Conservation (phyloP, 2,329 filamentous ascomycete genomes). For the Penicillium sp. region DNA sequence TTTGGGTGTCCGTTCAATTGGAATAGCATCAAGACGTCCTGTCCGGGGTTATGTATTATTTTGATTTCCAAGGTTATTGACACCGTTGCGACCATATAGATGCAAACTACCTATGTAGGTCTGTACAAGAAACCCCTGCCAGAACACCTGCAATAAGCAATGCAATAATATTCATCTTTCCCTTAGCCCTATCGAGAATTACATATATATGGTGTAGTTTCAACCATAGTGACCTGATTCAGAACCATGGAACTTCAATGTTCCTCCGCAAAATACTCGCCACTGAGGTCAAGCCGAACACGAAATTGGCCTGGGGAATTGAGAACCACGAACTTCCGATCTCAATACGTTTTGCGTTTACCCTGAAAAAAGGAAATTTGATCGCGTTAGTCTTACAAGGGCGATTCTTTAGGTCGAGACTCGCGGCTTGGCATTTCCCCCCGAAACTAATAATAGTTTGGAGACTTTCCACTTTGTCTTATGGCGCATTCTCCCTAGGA, state of each 20-base stretch:
- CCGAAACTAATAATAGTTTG: slow-evolving; percentile 1
- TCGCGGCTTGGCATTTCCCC: slow-evolving; percentile 2
- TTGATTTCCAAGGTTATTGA: too few relatives aligned
- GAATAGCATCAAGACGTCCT: too few relatives aligned
- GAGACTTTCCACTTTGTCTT: background rate
- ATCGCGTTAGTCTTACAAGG: background rate
- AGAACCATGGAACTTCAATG: background rate
- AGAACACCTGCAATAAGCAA: background rate
- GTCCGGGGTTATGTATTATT: too few relatives aligned
- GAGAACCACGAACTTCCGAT: background rate
- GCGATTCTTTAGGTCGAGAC: background rate
- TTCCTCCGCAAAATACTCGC: background rate
- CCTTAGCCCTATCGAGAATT: too few relatives aligned
- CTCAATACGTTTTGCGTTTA: background rate
- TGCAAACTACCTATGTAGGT: background rate
- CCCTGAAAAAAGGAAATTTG: background rate
- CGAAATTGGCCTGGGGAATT: background rate
- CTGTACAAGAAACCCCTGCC: too few relatives aligned
- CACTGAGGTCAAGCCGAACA: background rate
- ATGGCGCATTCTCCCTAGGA: background rate
- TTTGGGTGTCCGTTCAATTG: too few relatives aligned
- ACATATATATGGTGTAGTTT: background rate
- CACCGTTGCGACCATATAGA: background rate
- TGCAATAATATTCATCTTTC: background rate
- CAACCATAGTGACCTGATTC: background rate